phyloP scores from a whole-genome alignment of 2,329 filamentous ascomycete genomes.

The Paracamarosporium sp. region DNA sequence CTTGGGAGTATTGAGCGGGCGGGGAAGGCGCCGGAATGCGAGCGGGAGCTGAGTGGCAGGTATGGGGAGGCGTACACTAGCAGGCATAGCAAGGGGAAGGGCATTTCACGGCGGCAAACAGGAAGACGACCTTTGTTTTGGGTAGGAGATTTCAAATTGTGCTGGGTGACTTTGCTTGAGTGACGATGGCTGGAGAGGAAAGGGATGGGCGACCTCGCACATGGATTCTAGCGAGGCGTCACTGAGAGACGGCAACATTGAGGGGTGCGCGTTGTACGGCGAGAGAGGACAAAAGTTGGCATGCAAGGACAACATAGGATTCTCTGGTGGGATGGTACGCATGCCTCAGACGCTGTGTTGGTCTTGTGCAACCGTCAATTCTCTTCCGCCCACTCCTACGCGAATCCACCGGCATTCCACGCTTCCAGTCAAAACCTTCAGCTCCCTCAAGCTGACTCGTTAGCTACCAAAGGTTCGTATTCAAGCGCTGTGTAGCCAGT shows the following conservation, averaged over 20 bases:
- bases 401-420: background rate
- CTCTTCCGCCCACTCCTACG: background rate
- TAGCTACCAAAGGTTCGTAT: background rate
- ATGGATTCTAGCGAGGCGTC: background rate
- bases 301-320: conserved; percentile 1
- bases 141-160: background rate
- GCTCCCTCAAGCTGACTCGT: background rate
- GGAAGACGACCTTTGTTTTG: background rate
- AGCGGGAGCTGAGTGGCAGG: conserved; percentile 4
- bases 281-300: background rate
- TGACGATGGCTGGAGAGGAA: conserved; percentile 1
- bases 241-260: background rate
- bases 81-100: conserved; percentile 7
- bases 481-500: background rate
- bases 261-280: background rate
- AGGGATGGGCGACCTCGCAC: conserved; percentile 6
- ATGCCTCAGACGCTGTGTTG: background rate
- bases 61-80: conserved; percentile 9
- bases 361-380: background rate
- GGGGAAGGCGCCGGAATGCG: conserved; percentile 6
- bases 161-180: conserved; percentile 4
- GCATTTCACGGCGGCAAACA: conserved; percentile 5
- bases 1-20: conserved; percentile 1
- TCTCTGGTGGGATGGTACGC: background rate
- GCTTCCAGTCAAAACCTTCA: background rate